phyloP scores from a whole-genome alignment of 1,284 basidiomycete genomes.

The Pyrrhoderma lamaoense region DNA sequence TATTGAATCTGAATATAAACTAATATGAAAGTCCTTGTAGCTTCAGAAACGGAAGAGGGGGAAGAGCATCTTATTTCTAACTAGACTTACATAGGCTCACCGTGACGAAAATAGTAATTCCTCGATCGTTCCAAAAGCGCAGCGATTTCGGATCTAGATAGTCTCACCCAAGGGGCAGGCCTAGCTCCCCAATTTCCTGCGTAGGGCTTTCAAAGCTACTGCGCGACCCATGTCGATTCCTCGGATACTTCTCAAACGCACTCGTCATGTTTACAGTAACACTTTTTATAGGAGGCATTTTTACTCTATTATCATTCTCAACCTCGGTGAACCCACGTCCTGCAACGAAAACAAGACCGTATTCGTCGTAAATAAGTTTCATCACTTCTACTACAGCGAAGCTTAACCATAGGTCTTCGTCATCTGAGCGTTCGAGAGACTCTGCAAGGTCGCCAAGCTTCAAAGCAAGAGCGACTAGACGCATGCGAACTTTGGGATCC shows the following conservation, averaged over 20 bases:
- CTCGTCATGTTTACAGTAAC: neutral
- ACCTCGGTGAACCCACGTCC: neutral
- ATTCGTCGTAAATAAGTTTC: slow-evolving; percentile 26
- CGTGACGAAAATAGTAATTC: slow-evolving; percentile 50
- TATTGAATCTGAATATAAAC: neutral
- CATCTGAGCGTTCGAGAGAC: slow-evolving; percentile 29
- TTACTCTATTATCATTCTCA: neutral
- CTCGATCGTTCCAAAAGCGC: slow-evolving; percentile 64
- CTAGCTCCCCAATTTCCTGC: slow-evolving; percentile 38
- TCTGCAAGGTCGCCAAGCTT: slow-evolving; percentile 59
- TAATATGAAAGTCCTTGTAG: neutral
- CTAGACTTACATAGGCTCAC: slow-evolving; percentile 52
- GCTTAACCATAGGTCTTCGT: slow-evolving; percentile 55
- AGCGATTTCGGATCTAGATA: slow-evolving; percentile 51
- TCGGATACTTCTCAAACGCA: slow-evolving; percentile 12
- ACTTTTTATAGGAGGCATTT: neutral
- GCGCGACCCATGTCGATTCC: slow-evolving; percentile 13
- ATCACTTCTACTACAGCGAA: slow-evolving; percentile 59
- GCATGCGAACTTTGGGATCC: slow-evolving; percentile 42
- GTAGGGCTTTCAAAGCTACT: slow-evolving; percentile 20
- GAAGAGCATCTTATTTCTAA: no score
- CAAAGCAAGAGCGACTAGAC: slow-evolving; percentile 56
- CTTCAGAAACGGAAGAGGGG: slow-evolving; percentile 26
- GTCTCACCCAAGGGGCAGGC: slow-evolving; percentile 54
- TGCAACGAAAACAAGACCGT: slow-evolving; percentile 2